Conservation (phyloP, 225 moss, liverwort and hornwort species). For the Marchantia polymorpha region DNA sequence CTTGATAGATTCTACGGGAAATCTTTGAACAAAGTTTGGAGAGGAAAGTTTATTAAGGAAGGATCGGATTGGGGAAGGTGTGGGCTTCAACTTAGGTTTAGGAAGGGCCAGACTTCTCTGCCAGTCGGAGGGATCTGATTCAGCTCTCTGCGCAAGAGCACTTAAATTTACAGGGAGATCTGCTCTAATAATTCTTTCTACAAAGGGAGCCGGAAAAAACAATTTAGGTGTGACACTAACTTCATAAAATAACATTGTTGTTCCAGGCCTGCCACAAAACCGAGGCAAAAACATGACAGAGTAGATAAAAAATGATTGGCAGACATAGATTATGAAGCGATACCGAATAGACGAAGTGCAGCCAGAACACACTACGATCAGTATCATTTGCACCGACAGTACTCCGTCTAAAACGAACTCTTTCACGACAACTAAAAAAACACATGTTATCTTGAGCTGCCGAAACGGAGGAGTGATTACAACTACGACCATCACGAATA, state of each 20-base stretch:
- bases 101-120: slow-evolving; percentile 12
- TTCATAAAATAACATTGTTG: slow-evolving; percentile 70
- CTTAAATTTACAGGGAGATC: slow-evolving; percentile 82
- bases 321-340: neutral
- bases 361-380: neutral
- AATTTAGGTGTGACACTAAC: slow-evolving; percentile 87
- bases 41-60: slow-evolving; percentile 22
- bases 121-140: slow-evolving; percentile 47
- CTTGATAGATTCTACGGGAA: slow-evolving; percentile 20
- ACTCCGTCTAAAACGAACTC: too few species aligned
- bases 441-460: too few species aligned
- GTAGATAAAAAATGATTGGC: neutral
- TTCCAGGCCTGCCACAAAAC: slow-evolving; percentile 48
- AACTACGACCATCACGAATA: too few species aligned
- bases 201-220: slow-evolving; percentile 83
- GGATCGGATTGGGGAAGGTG: slow-evolving; percentile 23
- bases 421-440: too few species aligned
- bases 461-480: too few species aligned
- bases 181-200: slow-evolving; percentile 76
- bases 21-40: slow-evolving; percentile 6
- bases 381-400: neutral
- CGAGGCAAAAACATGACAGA: neutral
- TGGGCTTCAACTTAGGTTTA: slow-evolving; percentile 8
- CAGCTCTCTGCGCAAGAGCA: slow-evolving; percentile 82
- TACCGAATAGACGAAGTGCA: neutral